Evolutionary conservation across 2,329 filamentous ascomycete species (phyloP).

Genomic region (Calonectria pseudoturangicola): DNA sequence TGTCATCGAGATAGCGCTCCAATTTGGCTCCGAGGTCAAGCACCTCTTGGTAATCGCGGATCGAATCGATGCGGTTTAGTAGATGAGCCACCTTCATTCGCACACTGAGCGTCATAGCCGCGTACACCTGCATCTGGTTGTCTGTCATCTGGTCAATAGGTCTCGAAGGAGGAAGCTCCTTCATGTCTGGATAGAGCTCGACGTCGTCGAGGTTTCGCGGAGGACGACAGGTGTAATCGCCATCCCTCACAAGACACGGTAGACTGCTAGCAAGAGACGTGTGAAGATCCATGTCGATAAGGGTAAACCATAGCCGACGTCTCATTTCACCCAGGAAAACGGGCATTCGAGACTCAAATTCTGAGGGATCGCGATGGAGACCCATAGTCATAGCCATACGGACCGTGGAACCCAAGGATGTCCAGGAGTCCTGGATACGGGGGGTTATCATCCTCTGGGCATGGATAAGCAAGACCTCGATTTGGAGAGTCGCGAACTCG

Average conservation of each 20-base stretch:
- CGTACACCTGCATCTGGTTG: constrained; percentile 73
- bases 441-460: constrained; percentile 72
- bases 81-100: constrained; percentile 71
- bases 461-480: constrained; percentile 72
- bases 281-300: constrained; percentile 74
- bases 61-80: constrained; percentile 70
- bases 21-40: constrained; percentile 72
- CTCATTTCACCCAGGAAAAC: constrained; percentile 72
- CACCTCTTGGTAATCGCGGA: constrained; percentile 72
- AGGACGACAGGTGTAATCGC: constrained; percentile 71
- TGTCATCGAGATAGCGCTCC: constrained; percentile 72
- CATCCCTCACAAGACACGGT: constrained; percentile 70
- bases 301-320: constrained; percentile 74
- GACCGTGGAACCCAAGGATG: constrained; percentile 72
- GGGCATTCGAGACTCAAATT: constrained; percentile 69
- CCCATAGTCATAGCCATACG: constrained; percentile 77
- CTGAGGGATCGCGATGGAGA: constrained; percentile 73
- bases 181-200: constrained; percentile 69
- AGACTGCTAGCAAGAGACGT: constrained; percentile 72
- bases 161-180: constrained; percentile 67
- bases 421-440: constrained; percentile 71
- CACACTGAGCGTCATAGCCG: constrained; percentile 68
- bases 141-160: constrained; percentile 72
- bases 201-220: constrained; percentile 73
- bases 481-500: constrained; percentile 72